These are phyloP conservation scores for Periconia sp. DNA, from an alignment of 2,329 filamentous ascomycete species.

Conservation along the genomic window DNA sequence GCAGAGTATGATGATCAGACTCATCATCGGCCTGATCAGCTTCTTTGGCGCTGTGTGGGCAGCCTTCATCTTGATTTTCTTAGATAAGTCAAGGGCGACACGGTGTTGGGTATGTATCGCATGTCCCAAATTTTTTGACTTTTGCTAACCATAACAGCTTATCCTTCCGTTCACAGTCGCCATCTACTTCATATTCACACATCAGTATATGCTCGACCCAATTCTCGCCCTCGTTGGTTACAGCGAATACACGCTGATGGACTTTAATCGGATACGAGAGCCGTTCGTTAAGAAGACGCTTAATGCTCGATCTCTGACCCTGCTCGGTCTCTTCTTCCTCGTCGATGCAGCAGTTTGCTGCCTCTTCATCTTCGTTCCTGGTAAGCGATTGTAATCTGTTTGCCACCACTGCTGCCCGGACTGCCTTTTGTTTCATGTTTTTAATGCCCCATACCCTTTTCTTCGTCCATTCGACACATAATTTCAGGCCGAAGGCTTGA, in stretches of 20 bases:
- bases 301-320: conserved; percentile 81
- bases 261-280: conserved; percentile 85
- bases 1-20: conserved; percentile 81
- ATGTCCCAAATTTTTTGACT: background rate
- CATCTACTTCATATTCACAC: conserved; percentile 74
- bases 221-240: conserved; percentile 85
- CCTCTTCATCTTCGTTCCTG: conserved; percentile 93
- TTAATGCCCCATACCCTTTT: conserved; percentile 27
- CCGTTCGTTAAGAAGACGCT: conserved; percentile 89
- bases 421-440: conserved; percentile 4
- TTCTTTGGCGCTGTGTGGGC: conserved; percentile 96
- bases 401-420: too few relatives aligned
- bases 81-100: conserved; percentile 74
- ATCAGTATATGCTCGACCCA: conserved; percentile 95
- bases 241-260: conserved; percentile 97
- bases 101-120: conserved; percentile 78
- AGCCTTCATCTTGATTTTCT: conserved; percentile 90
- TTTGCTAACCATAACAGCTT: conserved; percentile 56
- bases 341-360: conserved; percentile 83
- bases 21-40: conserved; percentile 82
- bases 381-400: conserved; percentile 69
- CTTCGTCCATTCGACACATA: too few relatives aligned
- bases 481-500: too few relatives aligned
- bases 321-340: conserved; percentile 75
- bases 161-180: conserved; percentile 93